Evolutionary conservation across 495 filamentous ascomycete genomes (phyloP).

Genomic region (Cudoniella acicularis): DNA sequence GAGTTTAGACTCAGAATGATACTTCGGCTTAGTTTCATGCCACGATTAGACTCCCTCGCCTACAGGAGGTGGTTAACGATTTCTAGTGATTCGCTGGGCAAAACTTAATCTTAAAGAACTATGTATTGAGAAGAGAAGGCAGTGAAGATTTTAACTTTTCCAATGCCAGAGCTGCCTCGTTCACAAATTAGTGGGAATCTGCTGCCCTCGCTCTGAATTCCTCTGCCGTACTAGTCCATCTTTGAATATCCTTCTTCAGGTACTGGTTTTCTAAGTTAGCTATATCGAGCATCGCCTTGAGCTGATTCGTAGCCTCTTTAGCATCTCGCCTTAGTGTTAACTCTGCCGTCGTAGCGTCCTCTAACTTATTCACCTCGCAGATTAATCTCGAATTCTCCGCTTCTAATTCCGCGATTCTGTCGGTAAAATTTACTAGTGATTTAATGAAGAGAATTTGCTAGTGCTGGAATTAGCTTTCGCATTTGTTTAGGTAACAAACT

Average conservation of each 20-base stretch:
- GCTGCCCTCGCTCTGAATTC: slow-evolving; percentile 11
- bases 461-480: slow-evolving; percentile 17
- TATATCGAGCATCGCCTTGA: slow-evolving; percentile 16
- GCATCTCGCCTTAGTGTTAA: slow-evolving; percentile 20
- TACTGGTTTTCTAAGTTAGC: slow-evolving; percentile 18
- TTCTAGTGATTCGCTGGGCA: too few species aligned
- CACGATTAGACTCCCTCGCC: too few species aligned
- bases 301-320: slow-evolving; percentile 17
- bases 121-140: slow-evolving; percentile 16
- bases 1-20: too few species aligned
- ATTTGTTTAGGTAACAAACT: slow-evolving; percentile 13
- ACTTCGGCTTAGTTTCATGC: too few species aligned
- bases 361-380: slow-evolving; percentile 15
- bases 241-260: slow-evolving; percentile 19
- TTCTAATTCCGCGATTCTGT: slow-evolving; percentile 22
- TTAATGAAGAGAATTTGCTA: slow-evolving; percentile 19
- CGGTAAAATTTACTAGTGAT: slow-evolving; percentile 20
- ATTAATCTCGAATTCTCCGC: slow-evolving; percentile 20
- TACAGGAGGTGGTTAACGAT: too few species aligned
- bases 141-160: slow-evolving; percentile 22
- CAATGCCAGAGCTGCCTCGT: slow-evolving; percentile 15
- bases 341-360: slow-evolving; percentile 11
- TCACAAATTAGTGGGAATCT: slow-evolving; percentile 18
- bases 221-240: slow-evolving; percentile 17
- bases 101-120: slow-evolving; percentile 18